Base-by-base conservation (phyloP, 148 eudicot genomes). In the Fagopyrum homotropicum region DNA sequence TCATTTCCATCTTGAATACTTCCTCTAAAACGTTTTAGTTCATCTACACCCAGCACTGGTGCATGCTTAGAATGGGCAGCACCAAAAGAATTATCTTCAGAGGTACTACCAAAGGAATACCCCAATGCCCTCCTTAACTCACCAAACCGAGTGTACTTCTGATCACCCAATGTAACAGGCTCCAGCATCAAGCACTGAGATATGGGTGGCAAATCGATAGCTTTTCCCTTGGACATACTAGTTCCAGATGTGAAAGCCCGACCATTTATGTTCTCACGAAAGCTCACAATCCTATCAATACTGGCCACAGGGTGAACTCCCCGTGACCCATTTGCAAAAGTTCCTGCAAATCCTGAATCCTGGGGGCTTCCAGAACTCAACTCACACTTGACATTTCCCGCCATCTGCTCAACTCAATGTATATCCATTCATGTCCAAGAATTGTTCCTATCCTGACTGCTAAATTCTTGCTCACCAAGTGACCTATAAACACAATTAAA, bases 211-310 rank as follows among this genome's bases (percentile, higher is more conserved):
- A 81, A 79, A 79, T 87, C 91, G 60, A 80, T 81, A 47, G 75
- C 64, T 17, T 74, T 83, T 6, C 73, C 81, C 73, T 94, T 83
- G 77, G 88, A 78, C 51, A 79, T 75, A 75, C 81, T 80, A 72
- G 81, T 70, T 60, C 89, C 93, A 30, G 88, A 81, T 75, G 86
- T 77, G 83, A 83, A 80, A 60, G 63, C 77, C 79, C 93, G 82
- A 76, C 85, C 83, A 73, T 88, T 97, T 75, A 77, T 78, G 75
- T 82, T 86, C 82, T 91, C 97, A 22, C 98, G 83, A 47, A 91
- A 93, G 85, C 94, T 93, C 69, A 93, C 88, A 45, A 92, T 80
- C 86, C 95, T 88, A 80, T 87, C 95, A 81, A 91, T 77, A 83
- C 70, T 83, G 72, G 85, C 81, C 75, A 83, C 88, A 46, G 86